A percentile compares a stretch with the other conserved stretches of the same genome.
These are phyloP conservation scores for Thelonectria olida DNA, from an alignment of 2,329 filamentous ascomycete species.

Conservation along the genomic window DNA sequence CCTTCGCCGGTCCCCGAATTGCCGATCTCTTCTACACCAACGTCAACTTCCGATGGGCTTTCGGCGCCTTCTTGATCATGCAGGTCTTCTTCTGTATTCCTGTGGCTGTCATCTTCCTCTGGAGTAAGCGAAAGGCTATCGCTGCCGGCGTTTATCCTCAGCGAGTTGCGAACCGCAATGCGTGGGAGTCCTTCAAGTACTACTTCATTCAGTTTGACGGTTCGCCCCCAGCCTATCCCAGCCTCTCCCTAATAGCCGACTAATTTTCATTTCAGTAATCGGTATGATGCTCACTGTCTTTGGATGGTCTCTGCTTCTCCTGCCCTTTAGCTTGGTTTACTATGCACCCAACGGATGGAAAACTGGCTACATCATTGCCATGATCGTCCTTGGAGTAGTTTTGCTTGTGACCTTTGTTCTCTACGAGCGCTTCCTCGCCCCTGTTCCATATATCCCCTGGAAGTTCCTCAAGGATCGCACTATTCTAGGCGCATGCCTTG, in stretches of 20 bases:
- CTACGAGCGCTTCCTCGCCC: constrained; percentile 61
- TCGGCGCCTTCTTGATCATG: constrained; percentile 72
- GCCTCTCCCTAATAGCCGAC: neutral
- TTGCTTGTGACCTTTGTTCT: constrained; percentile 59
- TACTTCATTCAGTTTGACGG: constrained; percentile 37
- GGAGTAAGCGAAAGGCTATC: constrained; percentile 65
- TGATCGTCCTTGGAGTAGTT: constrained; percentile 64
- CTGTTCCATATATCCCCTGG: constrained; percentile 54
- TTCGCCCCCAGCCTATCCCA: neutral
- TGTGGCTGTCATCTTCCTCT: constrained; percentile 62
- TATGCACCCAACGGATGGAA: constrained; percentile 55
- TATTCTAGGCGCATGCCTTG: constrained; percentile 56
- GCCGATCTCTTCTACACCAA: constrained; percentile 34
- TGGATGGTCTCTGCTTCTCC: constrained; percentile 61
- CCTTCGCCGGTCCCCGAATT: constrained; percentile 48
- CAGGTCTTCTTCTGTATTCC: constrained; percentile 68
- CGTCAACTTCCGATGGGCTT: constrained; percentile 46
- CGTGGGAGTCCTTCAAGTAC: constrained; percentile 52
- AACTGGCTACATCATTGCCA: constrained; percentile 60
- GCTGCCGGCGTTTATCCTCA: constrained; percentile 56
- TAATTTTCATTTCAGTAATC: constrained; percentile 46
- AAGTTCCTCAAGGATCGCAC: constrained; percentile 58
- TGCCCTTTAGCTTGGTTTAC: constrained; percentile 66
- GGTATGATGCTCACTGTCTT: constrained; percentile 63
- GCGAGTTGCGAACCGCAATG: constrained; percentile 50